Evolutionary conservation across 371 early-diverging fungal genomes (phyloP).

Genomic region (Rhizopus delemar): DNA sequence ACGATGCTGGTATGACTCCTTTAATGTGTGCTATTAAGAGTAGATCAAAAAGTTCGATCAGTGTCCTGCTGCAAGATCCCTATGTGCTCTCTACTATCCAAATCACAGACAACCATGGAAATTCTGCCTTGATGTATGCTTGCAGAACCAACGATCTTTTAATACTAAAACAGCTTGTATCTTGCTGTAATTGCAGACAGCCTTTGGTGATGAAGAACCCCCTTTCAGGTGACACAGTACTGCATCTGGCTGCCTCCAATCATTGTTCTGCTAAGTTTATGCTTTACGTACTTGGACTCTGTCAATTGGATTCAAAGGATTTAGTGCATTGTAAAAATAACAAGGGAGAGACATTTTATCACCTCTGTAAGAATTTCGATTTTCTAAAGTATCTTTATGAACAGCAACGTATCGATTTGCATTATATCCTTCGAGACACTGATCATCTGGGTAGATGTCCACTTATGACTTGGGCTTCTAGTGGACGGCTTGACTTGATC

Average conservation of each 20-base stretch:
- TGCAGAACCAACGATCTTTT: background rate
- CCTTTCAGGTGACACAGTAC: constrained; percentile 16
- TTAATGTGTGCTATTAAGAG: constrained; percentile 42
- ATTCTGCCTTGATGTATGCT: constrained; percentile 38
- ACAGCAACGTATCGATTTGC: background rate
- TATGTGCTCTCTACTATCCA: constrained; percentile 18
- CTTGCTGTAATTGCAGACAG: background rate
- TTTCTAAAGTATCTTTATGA: constrained; percentile 14
- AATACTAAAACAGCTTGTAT: background rate
- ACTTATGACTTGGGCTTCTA: constrained; percentile 41
- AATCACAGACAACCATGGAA: constrained; percentile 35
- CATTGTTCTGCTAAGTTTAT: constrained; percentile 2
- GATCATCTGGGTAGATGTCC: constrained; percentile 38
- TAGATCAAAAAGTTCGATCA: constrained; percentile 26
- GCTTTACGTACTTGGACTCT: background rate
- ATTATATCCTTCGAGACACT: constrained; percentile 5
- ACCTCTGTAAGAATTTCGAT: constrained; percentile 29
- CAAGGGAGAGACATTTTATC: constrained; percentile 41
- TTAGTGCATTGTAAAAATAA: constrained; percentile 27
- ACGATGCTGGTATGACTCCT: constrained; percentile 41
- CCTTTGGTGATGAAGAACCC: constrained; percentile 4
- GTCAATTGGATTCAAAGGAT: constrained; percentile 1
- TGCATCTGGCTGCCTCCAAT: constrained; percentile 22
- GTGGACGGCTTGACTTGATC: constrained; percentile 35
- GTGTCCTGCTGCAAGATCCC: constrained; percentile 19